Percentiles rank a stretch among this genome's conserved stretches.
These are phyloP conservation scores for Saksenaea vasiformis DNA, from an alignment of 371 early-diverging fungal genomes.

Conservation along the genomic window DNA sequence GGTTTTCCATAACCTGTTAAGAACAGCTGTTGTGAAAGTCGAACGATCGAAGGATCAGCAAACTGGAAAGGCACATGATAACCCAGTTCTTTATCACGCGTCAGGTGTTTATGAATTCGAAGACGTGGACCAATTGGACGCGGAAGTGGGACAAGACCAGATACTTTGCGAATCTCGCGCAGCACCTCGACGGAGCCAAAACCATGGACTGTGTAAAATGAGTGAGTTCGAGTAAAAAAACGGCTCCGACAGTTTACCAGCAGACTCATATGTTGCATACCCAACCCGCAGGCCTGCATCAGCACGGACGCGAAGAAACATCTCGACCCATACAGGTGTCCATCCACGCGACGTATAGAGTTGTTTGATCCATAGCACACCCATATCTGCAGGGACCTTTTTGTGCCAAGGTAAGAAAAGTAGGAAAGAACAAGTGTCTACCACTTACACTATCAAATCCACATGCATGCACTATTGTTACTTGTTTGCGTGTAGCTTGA, in stretches of 20 bases:
- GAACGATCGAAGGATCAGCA: constrained; percentile 62
- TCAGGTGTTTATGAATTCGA: constrained; percentile 38
- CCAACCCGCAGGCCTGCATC: constrained; percentile 55
- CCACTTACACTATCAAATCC: constrained; percentile 85
- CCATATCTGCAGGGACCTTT: constrained; percentile 64
- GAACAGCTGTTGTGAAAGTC: constrained; percentile 57
- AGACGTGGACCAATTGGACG: constrained; percentile 43
- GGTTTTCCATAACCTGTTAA: constrained; percentile 34
- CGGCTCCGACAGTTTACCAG: constrained; percentile 30
- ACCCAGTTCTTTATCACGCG: constrained; percentile 51
- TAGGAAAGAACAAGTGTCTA: not conserved
- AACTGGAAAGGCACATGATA: constrained; percentile 63
- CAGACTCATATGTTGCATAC: constrained; percentile 65
- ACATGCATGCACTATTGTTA: constrained; percentile 80
- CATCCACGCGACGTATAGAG: constrained; percentile 43
- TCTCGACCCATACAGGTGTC: constrained; percentile 60
- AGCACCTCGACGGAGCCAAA: constrained; percentile 54
- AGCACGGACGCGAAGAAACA: constrained; percentile 57
- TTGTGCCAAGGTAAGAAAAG: not conserved
- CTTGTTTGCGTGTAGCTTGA: constrained; percentile 63
- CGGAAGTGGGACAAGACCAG: constrained; percentile 48
- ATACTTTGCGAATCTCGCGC: constrained; percentile 56
- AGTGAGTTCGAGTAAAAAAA: not conserved
- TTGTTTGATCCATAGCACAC: constrained; percentile 57
- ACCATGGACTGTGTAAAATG: constrained; percentile 49